phyloP scores from a whole-genome alignment of 495 filamentous ascomycete genomes.

The Aspergillus diversus region DNA sequence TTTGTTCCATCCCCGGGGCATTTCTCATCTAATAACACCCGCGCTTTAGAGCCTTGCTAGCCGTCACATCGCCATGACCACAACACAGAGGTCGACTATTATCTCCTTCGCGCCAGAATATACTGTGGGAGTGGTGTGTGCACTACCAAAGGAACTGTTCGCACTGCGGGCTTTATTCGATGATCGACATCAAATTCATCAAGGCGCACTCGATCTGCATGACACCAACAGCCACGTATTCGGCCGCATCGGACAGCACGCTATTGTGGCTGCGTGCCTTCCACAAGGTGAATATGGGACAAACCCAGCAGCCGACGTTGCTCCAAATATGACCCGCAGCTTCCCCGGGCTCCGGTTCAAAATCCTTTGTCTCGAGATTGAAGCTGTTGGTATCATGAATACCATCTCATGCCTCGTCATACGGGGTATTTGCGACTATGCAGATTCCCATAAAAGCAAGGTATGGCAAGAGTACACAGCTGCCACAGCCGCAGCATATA shows the following conservation, averaged over 20 bases:
- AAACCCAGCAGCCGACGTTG: slow-evolving; percentile 29
- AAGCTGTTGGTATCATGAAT: slow-evolving; percentile 46
- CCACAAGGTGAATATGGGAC: slow-evolving; percentile 30
- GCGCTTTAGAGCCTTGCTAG: too few species aligned
- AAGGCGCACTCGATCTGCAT: too few species aligned
- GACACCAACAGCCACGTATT: too few species aligned
- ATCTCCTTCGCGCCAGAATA: too few species aligned
- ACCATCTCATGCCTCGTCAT: slow-evolving; percentile 35
- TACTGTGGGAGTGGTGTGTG: too few species aligned
- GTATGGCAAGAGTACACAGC: slow-evolving; percentile 41
- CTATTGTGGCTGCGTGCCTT: slow-evolving; percentile 39
- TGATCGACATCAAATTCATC: too few species aligned
- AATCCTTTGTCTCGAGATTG: slow-evolving; percentile 51
- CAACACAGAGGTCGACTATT: too few species aligned
- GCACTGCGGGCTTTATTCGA: too few species aligned
- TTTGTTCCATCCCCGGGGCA: too few species aligned
- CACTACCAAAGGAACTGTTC: too few species aligned
- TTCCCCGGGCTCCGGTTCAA: slow-evolving; percentile 27
- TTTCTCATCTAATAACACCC: too few species aligned
- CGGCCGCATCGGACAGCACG: slow-evolving; percentile 33
- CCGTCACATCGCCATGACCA: too few species aligned
- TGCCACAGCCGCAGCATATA: slow-evolving; percentile 37
- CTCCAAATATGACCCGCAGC: slow-evolving; percentile 26
- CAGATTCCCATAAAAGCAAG: slow-evolving; percentile 42
- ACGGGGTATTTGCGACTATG: slow-evolving; percentile 40